phyloP scores from a whole-genome alignment of 148 eudicot species.

The Silene conica region DNA sequence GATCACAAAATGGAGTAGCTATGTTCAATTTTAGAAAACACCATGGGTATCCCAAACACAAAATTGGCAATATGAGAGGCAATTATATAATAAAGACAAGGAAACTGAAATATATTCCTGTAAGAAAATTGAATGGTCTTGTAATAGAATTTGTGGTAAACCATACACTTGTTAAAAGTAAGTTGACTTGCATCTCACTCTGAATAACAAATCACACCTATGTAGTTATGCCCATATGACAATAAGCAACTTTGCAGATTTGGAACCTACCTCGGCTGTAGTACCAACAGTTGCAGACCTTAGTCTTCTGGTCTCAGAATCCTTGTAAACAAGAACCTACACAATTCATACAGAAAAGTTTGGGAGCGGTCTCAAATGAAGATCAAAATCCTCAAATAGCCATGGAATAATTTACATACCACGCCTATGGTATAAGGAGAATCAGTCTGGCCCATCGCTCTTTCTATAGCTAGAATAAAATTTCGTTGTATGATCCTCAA shows the following conservation, averaged over 20 bases:
- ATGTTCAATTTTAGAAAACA: background rate
- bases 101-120: background rate
- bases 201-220: background rate
- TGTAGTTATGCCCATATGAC: slow-evolving; percentile 1
- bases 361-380: slow-evolving; percentile 11
- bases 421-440: slow-evolving; percentile 72
- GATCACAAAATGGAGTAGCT: background rate
- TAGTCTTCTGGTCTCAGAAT: slow-evolving; percentile 42
- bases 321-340: slow-evolving; percentile 68
- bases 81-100: background rate
- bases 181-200: background rate
- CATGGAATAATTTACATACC: slow-evolving; percentile 44
- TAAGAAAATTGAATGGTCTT: background rate
- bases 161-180: background rate
- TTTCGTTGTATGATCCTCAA: slow-evolving; percentile 67
- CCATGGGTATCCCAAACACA: background rate
- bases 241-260: slow-evolving; percentile 1
- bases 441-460: slow-evolving; percentile 67
- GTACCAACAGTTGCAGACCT: slow-evolving; percentile 69
- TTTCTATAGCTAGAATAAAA: slow-evolving; percentile 69
- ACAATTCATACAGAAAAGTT: slow-evolving; percentile 8
- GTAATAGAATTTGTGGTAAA: background rate
- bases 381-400: slow-evolving; percentile 7
- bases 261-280: slow-evolving; percentile 73
- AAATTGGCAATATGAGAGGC: background rate